phyloP scores from a whole-genome alignment of 2,329 filamentous ascomycete genomes.

The Raffaelea arxii region DNA sequence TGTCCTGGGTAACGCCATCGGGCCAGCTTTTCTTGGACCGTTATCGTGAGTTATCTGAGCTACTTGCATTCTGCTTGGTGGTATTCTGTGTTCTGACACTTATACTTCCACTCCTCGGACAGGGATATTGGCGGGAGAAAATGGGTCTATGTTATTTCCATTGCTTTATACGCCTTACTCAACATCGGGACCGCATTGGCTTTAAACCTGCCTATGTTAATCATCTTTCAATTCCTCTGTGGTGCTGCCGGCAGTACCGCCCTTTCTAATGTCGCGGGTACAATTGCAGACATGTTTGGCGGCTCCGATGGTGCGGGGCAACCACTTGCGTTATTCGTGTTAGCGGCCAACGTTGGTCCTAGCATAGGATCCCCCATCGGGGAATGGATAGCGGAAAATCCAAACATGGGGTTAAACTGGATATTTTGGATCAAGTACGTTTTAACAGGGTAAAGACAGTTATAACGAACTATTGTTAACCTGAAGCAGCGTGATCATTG shows the following conservation, averaged over 20 bases:
- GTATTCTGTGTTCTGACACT: too few species aligned
- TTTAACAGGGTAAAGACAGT: too few species aligned
- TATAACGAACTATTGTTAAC: too few species aligned
- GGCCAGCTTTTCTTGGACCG: conserved; percentile 5
- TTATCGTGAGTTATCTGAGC: conserved; percentile 1
- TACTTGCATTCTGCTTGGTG: too few species aligned
- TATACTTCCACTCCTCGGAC: too few species aligned
- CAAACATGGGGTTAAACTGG: conserved; percentile 7
- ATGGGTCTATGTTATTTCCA: conserved; percentile 6
- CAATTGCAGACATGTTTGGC: conserved; percentile 5
- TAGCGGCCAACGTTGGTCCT: conserved; percentile 5
- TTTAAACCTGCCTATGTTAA: conserved; percentile 5
- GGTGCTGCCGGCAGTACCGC: conserved; percentile 7
- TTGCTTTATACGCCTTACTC: conserved; percentile 4
- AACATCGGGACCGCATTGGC: conserved; percentile 7
- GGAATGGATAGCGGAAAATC: conserved; percentile 7
- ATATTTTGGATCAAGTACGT: conserved; percentile 8
- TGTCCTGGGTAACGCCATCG: conserved; percentile 6
- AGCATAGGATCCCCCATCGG: conserved; percentile 5
- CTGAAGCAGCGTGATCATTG: conserved; percentile 7
- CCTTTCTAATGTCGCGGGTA: conserved; percentile 6
- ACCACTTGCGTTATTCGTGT: conserved; percentile 6
- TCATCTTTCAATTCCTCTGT: conserved; percentile 9
- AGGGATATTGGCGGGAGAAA: conserved; percentile 6
- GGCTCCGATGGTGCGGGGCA: conserved; percentile 6